These are phyloP conservation scores for Chrysochromulina parva DNA, from an alignment of 78 protist genomes.

Conservation along the genomic window DNA sequence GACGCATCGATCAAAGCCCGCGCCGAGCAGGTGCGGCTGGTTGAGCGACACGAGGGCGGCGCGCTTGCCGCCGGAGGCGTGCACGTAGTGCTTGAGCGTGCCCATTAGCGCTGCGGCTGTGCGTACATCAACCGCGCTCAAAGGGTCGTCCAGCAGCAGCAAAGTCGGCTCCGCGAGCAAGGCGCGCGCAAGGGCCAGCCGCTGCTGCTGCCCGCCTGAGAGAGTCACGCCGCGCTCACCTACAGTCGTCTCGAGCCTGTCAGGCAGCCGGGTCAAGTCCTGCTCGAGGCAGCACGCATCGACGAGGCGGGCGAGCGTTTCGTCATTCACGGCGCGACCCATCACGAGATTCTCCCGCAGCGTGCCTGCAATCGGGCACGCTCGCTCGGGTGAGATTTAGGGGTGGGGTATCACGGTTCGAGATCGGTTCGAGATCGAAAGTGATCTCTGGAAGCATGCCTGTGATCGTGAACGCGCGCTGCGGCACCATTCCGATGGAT, in stretches of 20 bases:
- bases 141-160: slow-evolving; percentile 77
- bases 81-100: background rate
- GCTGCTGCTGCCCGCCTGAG: slow-evolving; percentile 76
- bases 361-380: background rate
- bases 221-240: slow-evolving; percentile 73
- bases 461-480: slow-evolving; percentile 68
- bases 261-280: slow-evolving; percentile 62
- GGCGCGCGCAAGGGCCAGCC: slow-evolving; percentile 90
- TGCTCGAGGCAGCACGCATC: slow-evolving; percentile 36
- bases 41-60: background rate
- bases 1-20: too few relatives aligned
- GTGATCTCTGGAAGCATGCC: too few relatives aligned
- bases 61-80: background rate
- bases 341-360: background rate
- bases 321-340: background rate
- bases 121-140: slow-evolving; percentile 80
- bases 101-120: slow-evolving; percentile 58
- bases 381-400: too few relatives aligned
- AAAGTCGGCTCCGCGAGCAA: slow-evolving; percentile 68
- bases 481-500: slow-evolving; percentile 76
- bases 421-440: too few relatives aligned
- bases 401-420: too few relatives aligned
- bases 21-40: background rate
- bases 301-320: slow-evolving; percentile 8
- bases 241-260: slow-evolving; percentile 58